These are phyloP conservation scores for Xylaria sp. DNA, from an alignment of 495 filamentous ascomycete species.

Conservation along the genomic window DNA sequence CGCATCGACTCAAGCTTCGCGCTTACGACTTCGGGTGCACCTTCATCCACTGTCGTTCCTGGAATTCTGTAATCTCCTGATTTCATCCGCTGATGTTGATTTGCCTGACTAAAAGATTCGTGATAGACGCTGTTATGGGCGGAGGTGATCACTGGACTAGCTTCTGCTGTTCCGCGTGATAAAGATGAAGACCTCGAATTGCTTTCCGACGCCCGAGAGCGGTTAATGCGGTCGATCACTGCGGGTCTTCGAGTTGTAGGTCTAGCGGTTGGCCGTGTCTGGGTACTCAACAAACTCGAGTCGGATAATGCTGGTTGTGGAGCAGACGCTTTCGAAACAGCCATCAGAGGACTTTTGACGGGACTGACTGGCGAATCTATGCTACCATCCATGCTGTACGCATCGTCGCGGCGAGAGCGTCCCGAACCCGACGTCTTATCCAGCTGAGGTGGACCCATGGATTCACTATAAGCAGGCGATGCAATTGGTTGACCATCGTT, in stretches of 20 bases:
- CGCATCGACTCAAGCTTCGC: slow-evolving; percentile 71
- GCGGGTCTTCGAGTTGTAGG: slow-evolving; percentile 47
- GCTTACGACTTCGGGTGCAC: slow-evolving; percentile 65
- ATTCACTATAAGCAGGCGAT: slow-evolving; percentile 49
- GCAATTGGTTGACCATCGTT: slow-evolving; percentile 39
- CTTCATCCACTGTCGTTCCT: slow-evolving; percentile 61
- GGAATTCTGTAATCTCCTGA: slow-evolving; percentile 58
- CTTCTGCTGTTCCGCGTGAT: slow-evolving; percentile 58
- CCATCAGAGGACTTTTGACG: slow-evolving; percentile 44
- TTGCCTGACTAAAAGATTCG: slow-evolving; percentile 55
- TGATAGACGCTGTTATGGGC: slow-evolving; percentile 62
- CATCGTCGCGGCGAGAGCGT: slow-evolving; percentile 46
- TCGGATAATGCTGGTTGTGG: slow-evolving; percentile 36
- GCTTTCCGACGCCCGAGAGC: slow-evolving; percentile 45
- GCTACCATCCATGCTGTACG: slow-evolving; percentile 49
- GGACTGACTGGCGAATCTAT: slow-evolving; percentile 52
- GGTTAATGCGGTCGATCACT: slow-evolving; percentile 61
- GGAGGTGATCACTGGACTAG: slow-evolving; percentile 60
- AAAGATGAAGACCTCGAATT: slow-evolving; percentile 70
- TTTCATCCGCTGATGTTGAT: slow-evolving; percentile 48
- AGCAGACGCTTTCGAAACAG: slow-evolving; percentile 29
- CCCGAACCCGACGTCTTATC: slow-evolving; percentile 45
- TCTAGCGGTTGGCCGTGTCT: slow-evolving; percentile 34
- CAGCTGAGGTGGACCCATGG: slow-evolving; percentile 41
- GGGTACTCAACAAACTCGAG: slow-evolving; percentile 31